These are phyloP conservation scores for Ascochyta rabiei DNA, from an alignment of 2,329 filamentous ascomycete genomes.

Conservation along the genomic window DNA sequence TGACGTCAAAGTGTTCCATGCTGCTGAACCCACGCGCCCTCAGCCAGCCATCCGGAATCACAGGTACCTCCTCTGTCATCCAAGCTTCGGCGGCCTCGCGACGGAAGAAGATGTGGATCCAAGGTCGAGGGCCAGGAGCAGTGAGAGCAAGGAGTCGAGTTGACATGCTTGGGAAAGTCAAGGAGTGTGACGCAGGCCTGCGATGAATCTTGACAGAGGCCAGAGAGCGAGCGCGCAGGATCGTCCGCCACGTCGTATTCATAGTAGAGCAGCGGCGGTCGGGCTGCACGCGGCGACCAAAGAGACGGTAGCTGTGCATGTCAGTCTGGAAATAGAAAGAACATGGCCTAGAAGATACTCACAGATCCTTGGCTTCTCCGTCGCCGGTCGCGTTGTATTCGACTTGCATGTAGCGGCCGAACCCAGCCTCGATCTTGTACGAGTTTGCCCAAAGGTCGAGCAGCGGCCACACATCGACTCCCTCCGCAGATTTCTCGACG, in stretches of 20 bases:
- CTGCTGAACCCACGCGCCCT: slow-evolving; percentile 24
- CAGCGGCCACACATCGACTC: slow-evolving; percentile 31
- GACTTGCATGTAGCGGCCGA: slow-evolving; percentile 33
- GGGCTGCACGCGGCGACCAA: slow-evolving; percentile 30
- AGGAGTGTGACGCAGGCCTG: neutral
- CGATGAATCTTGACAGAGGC: slow-evolving; percentile 30
- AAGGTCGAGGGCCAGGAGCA: slow-evolving; percentile 11
- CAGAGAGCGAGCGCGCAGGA: slow-evolving; percentile 30
- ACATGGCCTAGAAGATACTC: slow-evolving; percentile 4
- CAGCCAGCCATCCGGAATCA: slow-evolving; percentile 27
- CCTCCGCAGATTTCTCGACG: slow-evolving; percentile 15
- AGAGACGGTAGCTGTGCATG: slow-evolving; percentile 34
- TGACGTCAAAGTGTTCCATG: slow-evolving; percentile 40
- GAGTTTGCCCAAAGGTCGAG: slow-evolving; percentile 40
- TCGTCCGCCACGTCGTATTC: slow-evolving; percentile 31
- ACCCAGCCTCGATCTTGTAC: slow-evolving; percentile 35
- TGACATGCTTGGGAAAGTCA: neutral
- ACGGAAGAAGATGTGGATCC: slow-evolving; percentile 37
- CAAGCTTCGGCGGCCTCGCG: slow-evolving; percentile 25
- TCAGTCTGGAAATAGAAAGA: neutral
- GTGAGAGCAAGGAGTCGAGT: neutral
- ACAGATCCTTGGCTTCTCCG: slow-evolving; percentile 42
- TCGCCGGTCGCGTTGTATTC: slow-evolving; percentile 26
- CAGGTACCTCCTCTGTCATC: slow-evolving; percentile 26
- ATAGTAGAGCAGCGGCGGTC: slow-evolving; percentile 29